Evolutionary conservation across 257 asterid species (phyloP).

Genomic region (Primulina tabacum): DNA sequence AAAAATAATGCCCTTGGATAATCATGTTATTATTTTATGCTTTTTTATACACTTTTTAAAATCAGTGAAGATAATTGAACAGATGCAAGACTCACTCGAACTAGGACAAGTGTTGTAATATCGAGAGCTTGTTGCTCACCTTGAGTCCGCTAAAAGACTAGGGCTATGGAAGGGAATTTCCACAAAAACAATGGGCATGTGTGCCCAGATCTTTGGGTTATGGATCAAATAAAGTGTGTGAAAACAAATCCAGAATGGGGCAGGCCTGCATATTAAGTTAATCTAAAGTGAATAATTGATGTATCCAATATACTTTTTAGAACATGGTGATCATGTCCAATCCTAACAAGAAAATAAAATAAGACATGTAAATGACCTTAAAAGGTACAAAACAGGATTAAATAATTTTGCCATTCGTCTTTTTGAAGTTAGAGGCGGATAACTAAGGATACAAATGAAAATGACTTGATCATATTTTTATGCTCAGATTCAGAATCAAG

Average conservation of each 20-base stretch:
- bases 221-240: neutral
- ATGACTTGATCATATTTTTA: neutral
- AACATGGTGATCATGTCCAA: slow-evolving; percentile 19
- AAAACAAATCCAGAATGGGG: neutral
- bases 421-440: neutral
- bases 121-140: neutral
- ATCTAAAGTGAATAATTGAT: neutral
- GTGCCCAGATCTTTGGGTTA: neutral
- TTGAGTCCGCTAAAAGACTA: too few relatives aligned
- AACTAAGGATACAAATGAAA: neutral
- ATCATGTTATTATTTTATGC: too few relatives aligned
- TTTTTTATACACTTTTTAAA: too few relatives aligned
- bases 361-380: neutral
- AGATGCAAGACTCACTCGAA: neutral
- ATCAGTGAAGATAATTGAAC: neutral
- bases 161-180: too few relatives aligned
- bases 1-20: too few relatives aligned
- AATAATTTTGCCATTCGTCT: neutral
- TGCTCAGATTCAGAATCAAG: neutral
- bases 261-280: neutral
- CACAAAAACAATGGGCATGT: neutral
- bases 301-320: slow-evolving; percentile 7
- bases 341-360: neutral
- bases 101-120: neutral
- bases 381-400: neutral